Conservation (phyloP, 208 protist species). For the Crithidia expoeki region DNA sequence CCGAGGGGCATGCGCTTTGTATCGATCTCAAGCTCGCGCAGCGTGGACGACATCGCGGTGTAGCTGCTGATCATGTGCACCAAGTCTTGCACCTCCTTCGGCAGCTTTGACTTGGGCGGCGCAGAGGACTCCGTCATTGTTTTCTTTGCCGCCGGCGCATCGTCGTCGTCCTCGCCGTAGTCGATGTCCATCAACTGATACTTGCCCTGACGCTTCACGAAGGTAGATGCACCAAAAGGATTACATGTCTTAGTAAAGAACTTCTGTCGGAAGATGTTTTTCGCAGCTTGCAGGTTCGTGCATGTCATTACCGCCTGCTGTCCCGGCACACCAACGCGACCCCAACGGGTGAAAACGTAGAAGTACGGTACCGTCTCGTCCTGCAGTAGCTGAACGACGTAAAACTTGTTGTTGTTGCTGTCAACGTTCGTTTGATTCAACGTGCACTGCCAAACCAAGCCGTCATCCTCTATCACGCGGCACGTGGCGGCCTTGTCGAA, state of each 20-base stretch:
- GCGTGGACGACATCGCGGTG: slow-evolving; percentile 60
- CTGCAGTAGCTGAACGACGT: slow-evolving; percentile 85
- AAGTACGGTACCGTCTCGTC: slow-evolving; percentile 41
- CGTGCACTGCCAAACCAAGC: slow-evolving; percentile 72
- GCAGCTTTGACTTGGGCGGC: slow-evolving; percentile 46
- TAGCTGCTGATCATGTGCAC: slow-evolving; percentile 70
- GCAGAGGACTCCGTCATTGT: slow-evolving; percentile 12
- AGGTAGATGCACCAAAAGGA: slow-evolving; percentile 44
- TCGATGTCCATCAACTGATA: slow-evolving; percentile 87
- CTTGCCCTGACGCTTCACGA: slow-evolving; percentile 60
- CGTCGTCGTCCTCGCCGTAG: slow-evolving; percentile 47
- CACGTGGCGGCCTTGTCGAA: slow-evolving; percentile 53
- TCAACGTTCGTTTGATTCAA: slow-evolving; percentile 85
- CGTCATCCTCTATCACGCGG: slow-evolving; percentile 59
- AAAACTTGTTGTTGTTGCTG: slow-evolving; percentile 89
- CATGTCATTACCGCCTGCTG: slow-evolving; percentile 50
- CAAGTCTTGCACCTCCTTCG: slow-evolving; percentile 46
- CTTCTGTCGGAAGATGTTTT: slow-evolving; percentile 44
- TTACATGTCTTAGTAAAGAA: slow-evolving; percentile 77
- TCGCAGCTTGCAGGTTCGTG: slow-evolving; percentile 28
- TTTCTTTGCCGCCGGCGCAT: slow-evolving; percentile 31
- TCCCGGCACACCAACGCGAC: slow-evolving; percentile 71
- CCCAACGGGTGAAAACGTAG: slow-evolving; percentile 82
- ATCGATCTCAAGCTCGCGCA: slow-evolving; percentile 82
- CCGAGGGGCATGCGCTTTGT: slow-evolving; percentile 82